Percentiles rank a stretch among this genome's conserved stretches.
These are phyloP conservation scores for Kwoniella botswanensis DNA, from an alignment of 768 basidiomycete genomes.

Conservation along the genomic window DNA sequence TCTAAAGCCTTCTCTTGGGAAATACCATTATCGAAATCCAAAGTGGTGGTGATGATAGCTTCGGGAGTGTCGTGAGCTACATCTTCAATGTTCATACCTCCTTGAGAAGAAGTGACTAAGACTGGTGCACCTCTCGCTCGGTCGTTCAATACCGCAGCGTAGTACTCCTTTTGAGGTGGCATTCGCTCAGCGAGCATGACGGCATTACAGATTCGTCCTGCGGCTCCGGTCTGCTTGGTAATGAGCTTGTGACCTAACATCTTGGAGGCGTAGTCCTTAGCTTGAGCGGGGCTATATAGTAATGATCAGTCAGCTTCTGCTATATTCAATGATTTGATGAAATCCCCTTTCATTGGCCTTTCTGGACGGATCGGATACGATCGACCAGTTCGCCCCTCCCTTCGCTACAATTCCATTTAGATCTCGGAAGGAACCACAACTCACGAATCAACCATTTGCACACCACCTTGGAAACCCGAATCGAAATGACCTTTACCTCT, in stretches of 20 bases:
- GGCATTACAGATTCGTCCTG: slow-evolving; percentile 91
- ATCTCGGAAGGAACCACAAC: too few species aligned
- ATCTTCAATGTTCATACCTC: slow-evolving; percentile 99
- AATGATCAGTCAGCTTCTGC: background rate
- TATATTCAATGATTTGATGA: too few species aligned
- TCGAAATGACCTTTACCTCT: slow-evolving; percentile 97
- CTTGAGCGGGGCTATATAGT: slow-evolving; percentile 74
- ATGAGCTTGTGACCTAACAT: slow-evolving; percentile 96
- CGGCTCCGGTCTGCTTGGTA: slow-evolving; percentile 96
- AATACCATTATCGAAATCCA: slow-evolving; percentile 81
- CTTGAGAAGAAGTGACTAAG: slow-evolving; percentile 89
- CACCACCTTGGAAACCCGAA: slow-evolving; percentile 91
- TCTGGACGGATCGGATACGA: too few species aligned
- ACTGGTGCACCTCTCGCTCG: slow-evolving; percentile 86
- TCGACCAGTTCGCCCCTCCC: background rate
- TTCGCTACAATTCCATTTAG: background rate
- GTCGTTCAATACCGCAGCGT: slow-evolving; percentile 95
- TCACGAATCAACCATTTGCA: slow-evolving; percentile 88
- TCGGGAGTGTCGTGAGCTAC: slow-evolving; percentile 93
- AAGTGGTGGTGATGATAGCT: slow-evolving; percentile 93
- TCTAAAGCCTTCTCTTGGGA: slow-evolving; percentile 71
- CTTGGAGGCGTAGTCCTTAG: slow-evolving; percentile 80
- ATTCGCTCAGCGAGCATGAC: slow-evolving; percentile 98
- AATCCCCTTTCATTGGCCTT: too few species aligned
- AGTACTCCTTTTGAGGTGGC: slow-evolving; percentile 94